Conservation (phyloP, 2,329 filamentous ascomycete genomes). For the Grosmannia serpens region DNA sequence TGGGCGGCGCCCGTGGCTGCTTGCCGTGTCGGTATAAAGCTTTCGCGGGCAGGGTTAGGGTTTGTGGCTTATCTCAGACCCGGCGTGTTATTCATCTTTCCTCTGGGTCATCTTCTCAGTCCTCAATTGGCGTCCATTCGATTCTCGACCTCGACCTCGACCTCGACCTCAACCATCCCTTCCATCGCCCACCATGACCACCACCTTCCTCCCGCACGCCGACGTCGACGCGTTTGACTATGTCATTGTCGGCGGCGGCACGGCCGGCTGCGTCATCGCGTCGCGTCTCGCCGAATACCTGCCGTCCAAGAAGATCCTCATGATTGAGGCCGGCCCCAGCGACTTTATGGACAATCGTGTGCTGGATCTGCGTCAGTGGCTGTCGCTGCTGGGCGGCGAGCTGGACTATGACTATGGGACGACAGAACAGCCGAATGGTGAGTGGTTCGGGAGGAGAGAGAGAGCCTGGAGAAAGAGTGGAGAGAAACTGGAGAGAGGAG, state of each 20-base stretch:
- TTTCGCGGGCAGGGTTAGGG: neutral
- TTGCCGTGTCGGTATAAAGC: neutral
- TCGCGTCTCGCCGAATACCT: slow-evolving; percentile 65
- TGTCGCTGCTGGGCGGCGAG: slow-evolving; percentile 72
- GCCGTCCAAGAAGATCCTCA: slow-evolving; percentile 66
- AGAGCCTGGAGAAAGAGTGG: too few relatives aligned
- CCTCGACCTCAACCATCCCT: neutral
- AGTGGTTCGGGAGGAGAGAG: neutral
- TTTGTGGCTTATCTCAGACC: too few relatives aligned
- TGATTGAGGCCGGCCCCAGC: slow-evolving; percentile 82
- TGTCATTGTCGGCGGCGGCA: slow-evolving; percentile 75
- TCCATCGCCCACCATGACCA: slow-evolving; percentile 40
- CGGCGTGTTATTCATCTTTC: too few relatives aligned
- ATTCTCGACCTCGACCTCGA: neutral
- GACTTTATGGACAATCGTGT: slow-evolving; percentile 84
- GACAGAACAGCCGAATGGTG: slow-evolving; percentile 68
- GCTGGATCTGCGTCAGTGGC: slow-evolving; percentile 77
- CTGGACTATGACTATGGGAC: slow-evolving; percentile 88
- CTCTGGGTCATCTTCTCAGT: too few relatives aligned
- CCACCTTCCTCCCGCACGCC: slow-evolving; percentile 50
- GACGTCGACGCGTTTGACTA: slow-evolving; percentile 67
- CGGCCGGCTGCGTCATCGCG: slow-evolving; percentile 75
- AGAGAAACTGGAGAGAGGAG: too few relatives aligned
- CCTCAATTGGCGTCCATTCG: too few relatives aligned
- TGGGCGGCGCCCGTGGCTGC: neutral